These are phyloP conservation scores for Backusella luteola DNA, from an alignment of 192 early-diverging fungal species.

Conservation along the genomic window DNA sequence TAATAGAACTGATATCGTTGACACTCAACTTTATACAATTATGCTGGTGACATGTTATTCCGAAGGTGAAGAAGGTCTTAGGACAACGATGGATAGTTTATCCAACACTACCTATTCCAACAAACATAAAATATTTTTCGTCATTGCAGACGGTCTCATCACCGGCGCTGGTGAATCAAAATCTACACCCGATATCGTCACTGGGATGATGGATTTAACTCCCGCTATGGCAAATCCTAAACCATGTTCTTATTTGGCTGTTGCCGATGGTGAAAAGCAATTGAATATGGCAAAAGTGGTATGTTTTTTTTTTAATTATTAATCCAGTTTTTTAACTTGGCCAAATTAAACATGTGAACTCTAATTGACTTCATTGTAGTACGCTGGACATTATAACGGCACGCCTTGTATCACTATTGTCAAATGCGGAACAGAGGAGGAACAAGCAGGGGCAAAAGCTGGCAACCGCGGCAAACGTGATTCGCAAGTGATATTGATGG, in stretches of 20 bases:
- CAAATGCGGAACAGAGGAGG: slow-evolving; percentile 76
- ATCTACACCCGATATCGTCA: slow-evolving; percentile 75
- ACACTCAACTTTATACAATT: slow-evolving; percentile 61
- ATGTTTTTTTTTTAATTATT: slow-evolving; percentile 22
- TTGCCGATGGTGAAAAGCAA: slow-evolving; percentile 78
- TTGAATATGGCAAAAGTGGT: slow-evolving; percentile 80
- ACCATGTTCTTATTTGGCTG: slow-evolving; percentile 72
- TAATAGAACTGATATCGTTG: not conserved
- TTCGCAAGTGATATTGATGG: slow-evolving; percentile 95
- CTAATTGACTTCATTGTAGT: slow-evolving; percentile 25
- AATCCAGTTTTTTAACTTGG: slow-evolving; percentile 14
- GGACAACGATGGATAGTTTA: slow-evolving; percentile 82
- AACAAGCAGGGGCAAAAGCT: slow-evolving; percentile 63
- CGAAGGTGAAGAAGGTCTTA: slow-evolving; percentile 77
- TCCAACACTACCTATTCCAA: slow-evolving; percentile 78
- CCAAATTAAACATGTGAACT: not conserved
- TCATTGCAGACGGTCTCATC: slow-evolving; percentile 90
- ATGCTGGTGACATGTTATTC: slow-evolving; percentile 94
- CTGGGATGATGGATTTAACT: slow-evolving; percentile 73
- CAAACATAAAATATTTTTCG: slow-evolving; percentile 83
- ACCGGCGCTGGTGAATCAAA: slow-evolving; percentile 75
- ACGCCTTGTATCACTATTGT: slow-evolving; percentile 68
- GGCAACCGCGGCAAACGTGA: slow-evolving; percentile 96
- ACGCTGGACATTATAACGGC: slow-evolving; percentile 69
- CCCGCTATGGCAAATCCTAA: slow-evolving; percentile 64